Base-by-base conservation (phyloP, 352 stramenopile species). In the Globisporangium barbulae region DNA sequence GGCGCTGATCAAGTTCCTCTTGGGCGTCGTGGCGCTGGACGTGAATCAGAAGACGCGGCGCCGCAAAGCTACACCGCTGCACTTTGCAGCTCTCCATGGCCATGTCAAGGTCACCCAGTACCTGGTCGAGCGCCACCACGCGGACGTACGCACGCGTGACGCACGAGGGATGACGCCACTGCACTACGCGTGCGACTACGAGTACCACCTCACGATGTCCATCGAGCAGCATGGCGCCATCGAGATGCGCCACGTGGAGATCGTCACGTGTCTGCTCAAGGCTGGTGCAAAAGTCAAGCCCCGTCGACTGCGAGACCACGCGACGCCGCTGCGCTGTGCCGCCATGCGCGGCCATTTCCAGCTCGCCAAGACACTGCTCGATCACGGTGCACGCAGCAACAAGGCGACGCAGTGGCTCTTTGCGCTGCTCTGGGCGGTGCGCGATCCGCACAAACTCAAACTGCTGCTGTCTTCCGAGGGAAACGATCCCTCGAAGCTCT, bases 161-260 rank as follows among this genome's bases (percentile, higher is more conserved):
- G 52, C 59, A 0, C 59, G 60, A 10, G 74, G 74, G 28, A 79
- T 81, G 68, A 83, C 77, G 2, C 50, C 71, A 21, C 67, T 85
- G 31, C 74, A 85, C 45, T 63, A 75, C 39, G 68, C 73, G 3
- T 69, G 69, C 21, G 67, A 77, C 52, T 77, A 78, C 22, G 53
- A 47, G 59, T 59, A 60, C 57, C 68, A 58, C 58, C 59, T 6
- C 52, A 68, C 54, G 49, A 57, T 61, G 60, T 66, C 52, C 52
- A 41, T 25, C 28, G 66, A 53, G 60, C 71, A 55, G 65, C 68
- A 53, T 33, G 55, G 21, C 9, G 1, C 35, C 19, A 58, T 65
- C 33, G 67, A 67, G 49, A 50, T 12, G 10, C 25, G 21, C 2
- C 71, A 77, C 22, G 61, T 73, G 13, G 67, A 75, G 37, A 61